phyloP scores from a whole-genome alignment of 768 basidiomycete genomes.

The Saitozyma sp. region DNA sequence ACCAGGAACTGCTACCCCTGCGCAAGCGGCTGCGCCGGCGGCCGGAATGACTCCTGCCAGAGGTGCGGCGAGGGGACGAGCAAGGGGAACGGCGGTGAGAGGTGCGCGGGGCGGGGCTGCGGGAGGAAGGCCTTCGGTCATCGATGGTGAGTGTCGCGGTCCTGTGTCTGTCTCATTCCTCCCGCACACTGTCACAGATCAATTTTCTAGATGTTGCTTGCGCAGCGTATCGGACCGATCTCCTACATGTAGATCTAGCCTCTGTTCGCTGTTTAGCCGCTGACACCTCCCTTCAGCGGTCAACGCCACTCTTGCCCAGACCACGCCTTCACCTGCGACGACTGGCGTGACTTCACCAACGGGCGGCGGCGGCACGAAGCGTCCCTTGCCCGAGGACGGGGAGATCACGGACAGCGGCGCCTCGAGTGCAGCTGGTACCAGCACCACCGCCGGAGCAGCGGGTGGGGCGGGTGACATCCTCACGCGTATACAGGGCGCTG shows the following conservation, averaged over 20 bases:
- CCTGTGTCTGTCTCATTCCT: no score
- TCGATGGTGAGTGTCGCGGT: constrained; percentile 24
- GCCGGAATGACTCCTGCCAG: constrained; percentile 3
- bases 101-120: constrained; percentile 22
- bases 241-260: no score
- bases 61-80: constrained; percentile 20
- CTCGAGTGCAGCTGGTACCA: neutral
- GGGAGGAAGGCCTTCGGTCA: constrained; percentile 17
- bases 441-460: neutral
- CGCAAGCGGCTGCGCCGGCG: neutral
- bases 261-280: no score
- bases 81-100: constrained; percentile 18
- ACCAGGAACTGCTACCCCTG: neutral
- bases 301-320: constrained; percentile 35
- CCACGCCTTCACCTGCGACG: constrained; percentile 12
- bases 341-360: constrained; percentile 13
- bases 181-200: neutral
- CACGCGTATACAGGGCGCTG: constrained; percentile 21
- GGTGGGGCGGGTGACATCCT: constrained; percentile 10
- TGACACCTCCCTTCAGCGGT: constrained; percentile 20
- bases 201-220: neutral
- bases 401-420: constrained; percentile 20
- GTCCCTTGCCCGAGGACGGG: constrained; percentile 39
- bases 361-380: constrained; percentile 22
- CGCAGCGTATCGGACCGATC: no score